These are phyloP conservation scores for Tetrahymena borealis DNA, from an alignment of 73 alveolate genomes.

Conservation along the genomic window DNA sequence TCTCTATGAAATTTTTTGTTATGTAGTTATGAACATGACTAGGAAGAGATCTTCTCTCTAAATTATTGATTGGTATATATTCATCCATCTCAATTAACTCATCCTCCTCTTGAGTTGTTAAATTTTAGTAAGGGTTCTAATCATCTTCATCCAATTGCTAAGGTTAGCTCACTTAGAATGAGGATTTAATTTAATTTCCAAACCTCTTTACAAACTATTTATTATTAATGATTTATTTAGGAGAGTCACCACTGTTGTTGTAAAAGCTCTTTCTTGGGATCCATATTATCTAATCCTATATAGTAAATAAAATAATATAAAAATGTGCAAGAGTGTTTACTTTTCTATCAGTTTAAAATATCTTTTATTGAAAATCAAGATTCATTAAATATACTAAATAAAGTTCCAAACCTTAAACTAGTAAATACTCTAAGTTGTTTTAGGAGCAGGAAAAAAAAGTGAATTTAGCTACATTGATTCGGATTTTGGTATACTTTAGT, in stretches of 20 bases:
- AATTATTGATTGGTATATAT: neutral
- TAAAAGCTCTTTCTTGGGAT: neutral
- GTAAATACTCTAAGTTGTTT: neutral
- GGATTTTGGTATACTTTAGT: neutral
- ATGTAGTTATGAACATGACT: neutral
- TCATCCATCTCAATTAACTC: neutral
- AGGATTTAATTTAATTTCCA: neutral
- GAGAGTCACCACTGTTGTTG: neutral
- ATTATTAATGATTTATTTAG: neutral
- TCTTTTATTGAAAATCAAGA: no score
- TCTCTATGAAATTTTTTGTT: neutral
- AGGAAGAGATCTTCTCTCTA: neutral
- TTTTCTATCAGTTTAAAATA: no score
- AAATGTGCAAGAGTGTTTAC: neutral
- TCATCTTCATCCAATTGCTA: neutral
- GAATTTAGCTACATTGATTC: neutral
- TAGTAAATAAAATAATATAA: neutral
- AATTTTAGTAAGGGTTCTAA: neutral
- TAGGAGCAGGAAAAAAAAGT: neutral
- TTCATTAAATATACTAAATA: no score
- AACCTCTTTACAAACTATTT: neutral
- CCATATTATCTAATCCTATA: neutral
- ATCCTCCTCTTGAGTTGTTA: neutral
- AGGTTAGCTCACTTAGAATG: neutral
- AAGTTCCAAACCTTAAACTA: neutral